Evolutionary conservation across 2,329 filamentous ascomycete species (phyloP).

Genomic region (Microthyrium microscopicum): DNA sequence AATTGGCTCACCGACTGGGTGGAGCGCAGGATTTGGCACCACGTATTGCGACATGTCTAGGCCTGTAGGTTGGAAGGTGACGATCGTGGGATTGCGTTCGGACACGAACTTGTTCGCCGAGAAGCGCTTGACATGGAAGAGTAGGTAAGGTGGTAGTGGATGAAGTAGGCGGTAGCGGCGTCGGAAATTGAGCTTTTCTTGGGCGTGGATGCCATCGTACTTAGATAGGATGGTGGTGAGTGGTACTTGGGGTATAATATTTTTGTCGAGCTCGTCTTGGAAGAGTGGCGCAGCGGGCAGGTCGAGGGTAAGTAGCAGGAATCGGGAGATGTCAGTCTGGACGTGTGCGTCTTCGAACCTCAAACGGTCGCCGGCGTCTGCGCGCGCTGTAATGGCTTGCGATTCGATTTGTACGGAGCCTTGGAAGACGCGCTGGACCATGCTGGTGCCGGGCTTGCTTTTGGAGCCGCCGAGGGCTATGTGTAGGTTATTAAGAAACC

Average conservation of each 20-base stretch:
- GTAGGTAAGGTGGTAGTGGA: slow-evolving; percentile 75
- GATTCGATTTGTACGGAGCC: slow-evolving; percentile 83
- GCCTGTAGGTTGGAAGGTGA: slow-evolving; percentile 69
- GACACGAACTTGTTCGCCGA: slow-evolving; percentile 90
- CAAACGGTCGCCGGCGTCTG: slow-evolving; percentile 70
- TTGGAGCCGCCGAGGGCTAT: slow-evolving; percentile 80
- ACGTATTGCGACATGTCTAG: slow-evolving; percentile 85
- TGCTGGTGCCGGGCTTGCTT: slow-evolving; percentile 66
- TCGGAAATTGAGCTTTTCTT: slow-evolving; percentile 77
- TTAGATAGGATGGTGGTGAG: slow-evolving; percentile 70
- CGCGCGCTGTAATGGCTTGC: slow-evolving; percentile 81
- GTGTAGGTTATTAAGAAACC: slow-evolving; percentile 95
- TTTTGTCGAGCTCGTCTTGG: slow-evolving; percentile 84
- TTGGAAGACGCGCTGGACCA: slow-evolving; percentile 87
- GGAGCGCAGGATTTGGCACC: slow-evolving; percentile 61
- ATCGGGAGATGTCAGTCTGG: slow-evolving; percentile 59
- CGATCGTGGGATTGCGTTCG: slow-evolving; percentile 93
- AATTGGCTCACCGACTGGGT: slow-evolving; percentile 61
- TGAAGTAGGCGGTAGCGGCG: slow-evolving; percentile 81
- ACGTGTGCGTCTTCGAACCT: slow-evolving; percentile 89
- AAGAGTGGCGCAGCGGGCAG: slow-evolving; percentile 84
- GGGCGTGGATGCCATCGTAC: slow-evolving; percentile 75
- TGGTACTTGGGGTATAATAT: slow-evolving; percentile 89
- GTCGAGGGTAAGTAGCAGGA: slow-evolving; percentile 84
- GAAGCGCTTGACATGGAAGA: slow-evolving; percentile 96